Base-by-base conservation (phyloP, 352 stramenopile species). In the Pythium coloratum region DNA sequence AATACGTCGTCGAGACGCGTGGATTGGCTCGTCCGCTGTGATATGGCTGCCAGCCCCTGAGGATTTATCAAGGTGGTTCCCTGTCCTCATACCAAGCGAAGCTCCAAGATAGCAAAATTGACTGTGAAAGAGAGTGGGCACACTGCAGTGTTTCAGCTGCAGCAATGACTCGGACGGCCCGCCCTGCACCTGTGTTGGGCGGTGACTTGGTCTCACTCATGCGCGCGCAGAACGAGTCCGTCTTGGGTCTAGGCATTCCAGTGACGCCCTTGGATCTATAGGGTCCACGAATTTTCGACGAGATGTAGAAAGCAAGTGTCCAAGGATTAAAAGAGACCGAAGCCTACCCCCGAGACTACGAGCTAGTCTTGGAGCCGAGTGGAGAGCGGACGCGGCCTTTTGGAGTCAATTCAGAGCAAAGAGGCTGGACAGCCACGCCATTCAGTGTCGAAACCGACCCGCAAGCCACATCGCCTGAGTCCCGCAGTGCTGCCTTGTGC, bases 281-380 rank as follows among this genome's bases (percentile, higher is more conserved):
- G 57, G 2, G 34, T n/a, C n/a, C 26, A 2, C 49, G 74, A 20
- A 85, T 87, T 55, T 89, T 76, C 24, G 69, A 88, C 59, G 83
- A 88, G 66, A 85, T 91, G 75, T 91, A 81, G 81, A 90, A 75
- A 32, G 80, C 78, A 6, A 84, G 76, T 55, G 73, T 86, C 16
- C 13, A 42, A 34, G 18, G 20, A 6, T 34, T 44, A 24, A 44
- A 59, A 36, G 18, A 59, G 46, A 55, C n/a, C 18, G 28, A 10
- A 33, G n/a, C 20, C 20, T 24, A 4, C 6, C 32, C 20, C 24
- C 14, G 28, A 33, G 20, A 33, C 34, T 13, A 44, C 1, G 26
- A 49, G 26, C 18, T 13, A 18, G 3, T 38, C 20, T 24, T 24
- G 20, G 20, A 24, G 20, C 20, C 20, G 36, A 7, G 18, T 3